A percentile compares a stretch with the other conserved stretches of the same genome.
Evolutionary conservation across 768 basidiomycete genomes (phyloP).

Genomic region (Auriculariales sp.): DNA sequence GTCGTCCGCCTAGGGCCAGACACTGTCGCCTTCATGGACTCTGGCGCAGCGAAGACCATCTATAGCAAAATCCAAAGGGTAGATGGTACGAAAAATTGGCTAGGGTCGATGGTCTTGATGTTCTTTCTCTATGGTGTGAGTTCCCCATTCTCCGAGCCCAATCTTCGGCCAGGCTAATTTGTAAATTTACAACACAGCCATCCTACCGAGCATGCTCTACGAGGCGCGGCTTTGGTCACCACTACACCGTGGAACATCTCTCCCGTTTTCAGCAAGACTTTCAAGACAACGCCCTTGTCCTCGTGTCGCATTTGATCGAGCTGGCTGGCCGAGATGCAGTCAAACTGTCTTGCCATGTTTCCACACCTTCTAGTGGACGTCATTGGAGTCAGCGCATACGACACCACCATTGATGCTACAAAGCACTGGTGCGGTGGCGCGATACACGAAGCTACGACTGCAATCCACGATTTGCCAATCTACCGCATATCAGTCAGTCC

Average conservation of each 20-base stretch:
- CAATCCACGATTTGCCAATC: constrained; percentile 70
- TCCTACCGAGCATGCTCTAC: constrained; percentile 50
- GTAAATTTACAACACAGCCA: too few species aligned
- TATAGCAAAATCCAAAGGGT: background rate
- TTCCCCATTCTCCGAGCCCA: too few species aligned
- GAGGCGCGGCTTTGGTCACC: constrained; percentile 65
- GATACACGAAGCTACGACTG: constrained; percentile 53
- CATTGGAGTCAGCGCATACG: constrained; percentile 52
- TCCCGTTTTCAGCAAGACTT: constrained; percentile 59
- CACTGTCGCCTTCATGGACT: constrained; percentile 23
- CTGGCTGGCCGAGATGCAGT: background rate
- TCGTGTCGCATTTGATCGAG: constrained; percentile 25
- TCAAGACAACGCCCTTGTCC: constrained; percentile 43
- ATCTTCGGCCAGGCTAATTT: too few species aligned
- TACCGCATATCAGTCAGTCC: constrained; percentile 48
- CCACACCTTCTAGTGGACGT: constrained; percentile 38
- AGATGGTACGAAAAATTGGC: too few species aligned
- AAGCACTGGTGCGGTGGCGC: constrained; percentile 50
- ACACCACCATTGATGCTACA: constrained; percentile 56
- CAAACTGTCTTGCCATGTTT: background rate
- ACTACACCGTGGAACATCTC: constrained; percentile 53
- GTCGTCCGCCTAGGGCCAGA: constrained; percentile 68
- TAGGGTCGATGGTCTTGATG: too few species aligned
- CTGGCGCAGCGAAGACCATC: background rate
- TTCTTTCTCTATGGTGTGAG: constrained; percentile 25